Base-by-base conservation (phyloP, 495 filamentous ascomycete genomes). In the Thozetella sp. region DNA sequence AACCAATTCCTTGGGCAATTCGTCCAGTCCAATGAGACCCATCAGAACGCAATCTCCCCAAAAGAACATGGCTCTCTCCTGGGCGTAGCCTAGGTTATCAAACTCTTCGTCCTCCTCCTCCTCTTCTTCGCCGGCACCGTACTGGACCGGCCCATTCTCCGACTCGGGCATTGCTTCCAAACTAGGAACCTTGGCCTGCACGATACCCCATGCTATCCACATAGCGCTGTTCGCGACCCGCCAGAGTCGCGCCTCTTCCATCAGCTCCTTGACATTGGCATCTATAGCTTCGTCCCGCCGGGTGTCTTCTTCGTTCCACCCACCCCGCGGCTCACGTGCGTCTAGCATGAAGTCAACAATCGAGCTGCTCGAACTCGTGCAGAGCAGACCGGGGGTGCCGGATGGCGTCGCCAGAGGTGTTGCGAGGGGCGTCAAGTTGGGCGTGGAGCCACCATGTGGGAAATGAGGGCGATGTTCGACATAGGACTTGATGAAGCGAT, bases 201-300 rank as follows among this genome's bases (percentile, higher is more conserved):
- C 88, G 51, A 97, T 91, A 25, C 95, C 95, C 95, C 96, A 99
- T 1, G 91, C 90, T 24, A 93, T 86, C 96, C 96, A 99, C 70
- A 93, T 88, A 1, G 92, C 93, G 20, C 88, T 90, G 70, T 92
- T 93, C 2, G 92, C 90, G 2, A 90, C 80, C 3, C 94, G 85
- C 96, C 96, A 99, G 43, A 94, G 77, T 23, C 86, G 77, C 10
- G 90, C 86, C 75, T 98, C 92, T 25, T 87, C 83, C 63, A 96
- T 67, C 25, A 98, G 77, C 55, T 80, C 81, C 26, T 85, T 75
- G 9, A 96, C 79, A 60, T 90, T 83, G 11, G 78, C 72, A 46
- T 93, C 90, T 0, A 77, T 66, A 6, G 76, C 77, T 48, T 85
- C 79, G 52, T 93, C 89, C 23, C 78, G 75, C 11, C 70, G 74